Evolutionary conservation across 495 filamentous ascomycete genomes (phyloP), one percentile per base, ranked within the genome.

Genomic region (Endocarpon pusillum): DNA sequence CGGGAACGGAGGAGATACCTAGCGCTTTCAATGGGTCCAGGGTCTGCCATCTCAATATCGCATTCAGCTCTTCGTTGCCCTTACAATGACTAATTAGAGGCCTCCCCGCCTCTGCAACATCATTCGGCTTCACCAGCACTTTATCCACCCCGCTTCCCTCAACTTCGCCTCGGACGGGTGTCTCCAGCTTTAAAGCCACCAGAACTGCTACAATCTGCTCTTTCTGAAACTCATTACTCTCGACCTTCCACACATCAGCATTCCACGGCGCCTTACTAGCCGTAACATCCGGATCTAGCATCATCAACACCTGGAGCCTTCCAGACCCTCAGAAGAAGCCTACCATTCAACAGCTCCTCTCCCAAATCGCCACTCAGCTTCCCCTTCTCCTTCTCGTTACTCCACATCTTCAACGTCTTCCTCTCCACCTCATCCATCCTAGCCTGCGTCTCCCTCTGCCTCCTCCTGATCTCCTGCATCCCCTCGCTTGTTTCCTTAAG

Each of bases 221-320:
- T 16, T 51, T 35, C 12, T 62, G 50, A 0, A 62, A 61, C 22
- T 59, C 53, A 16, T 62, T 45, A 2, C 64, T 58, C 9, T 52
- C 40, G 0, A 74, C 53, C 26, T 73, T 73, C 70, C 70, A 74
- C 0, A 73, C 61, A 38, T 74, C 71, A 3, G 69, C 60, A 46
- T 67, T 59, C 27, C 71, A 38, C 2, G 61, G 64, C 8, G 55
- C 48, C 19, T 59, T 48, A 30, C 71, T 54, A n/a, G 53, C 33
- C 9, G 41, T 32, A 11, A 67, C 61, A 2, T 42, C 36, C 3
- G 64, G 58, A 37, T 69, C 57, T 57, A 35, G 1, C 19, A 23
- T 30, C 19, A 31, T 39, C 32, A 17, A 29, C 11, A 18, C 2
- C 16, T n/a, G n/a, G n/a, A n/a, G n/a, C n/a, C n/a, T n/a, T n/a